A percentile compares a stretch with the other conserved stretches of the same genome.
Evolutionary conservation across 306 rosid genomes (phyloP).

Genomic region (Senna siamea): DNA sequence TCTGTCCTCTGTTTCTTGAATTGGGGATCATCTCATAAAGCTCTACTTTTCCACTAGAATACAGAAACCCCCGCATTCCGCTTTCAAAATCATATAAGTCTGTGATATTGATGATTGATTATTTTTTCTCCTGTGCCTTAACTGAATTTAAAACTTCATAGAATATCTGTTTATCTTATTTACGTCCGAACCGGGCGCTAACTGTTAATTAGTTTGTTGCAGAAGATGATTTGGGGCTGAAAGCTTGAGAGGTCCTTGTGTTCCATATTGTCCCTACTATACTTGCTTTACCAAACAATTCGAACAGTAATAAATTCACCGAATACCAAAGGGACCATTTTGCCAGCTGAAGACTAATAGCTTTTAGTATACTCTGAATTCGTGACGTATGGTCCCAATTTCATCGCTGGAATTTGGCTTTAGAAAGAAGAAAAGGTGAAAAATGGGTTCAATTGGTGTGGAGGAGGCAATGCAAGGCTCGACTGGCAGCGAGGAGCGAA

Average conservation of each 20-base stretch:
- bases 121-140: conserved; percentile 32
- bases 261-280: conserved; percentile 37
- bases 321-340: conserved; percentile 27
- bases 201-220: conserved; percentile 55
- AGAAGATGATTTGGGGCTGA: conserved; percentile 59
- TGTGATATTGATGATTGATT: conserved; percentile 43
- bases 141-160: conserved; percentile 37
- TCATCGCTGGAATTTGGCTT: conserved; percentile 46
- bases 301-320: conserved; percentile 37
- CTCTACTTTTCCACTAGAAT: conserved; percentile 50
- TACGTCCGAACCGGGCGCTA: conserved; percentile 32
- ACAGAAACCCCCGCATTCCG: conserved; percentile 47
- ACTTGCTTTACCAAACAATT: conserved; percentile 36
- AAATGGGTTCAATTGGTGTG: conserved; percentile 67
- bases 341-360: conserved; percentile 10
- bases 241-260: conserved; percentile 54
- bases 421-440: conserved; percentile 40
- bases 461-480: conserved; percentile 57
- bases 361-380: conserved; percentile 37
- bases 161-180: conserved; percentile 22
- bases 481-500: conserved; percentile 63
- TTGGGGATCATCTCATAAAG: conserved; percentile 53
- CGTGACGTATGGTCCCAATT: conserved; percentile 34
- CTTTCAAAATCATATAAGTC: conserved; percentile 26
- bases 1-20: conserved; percentile 41